Evolutionary conservation across 2,329 filamentous ascomycete genomes (phyloP), one percentile per base, ranked within the genome.

Genomic region (Pyricularia sp.): DNA sequence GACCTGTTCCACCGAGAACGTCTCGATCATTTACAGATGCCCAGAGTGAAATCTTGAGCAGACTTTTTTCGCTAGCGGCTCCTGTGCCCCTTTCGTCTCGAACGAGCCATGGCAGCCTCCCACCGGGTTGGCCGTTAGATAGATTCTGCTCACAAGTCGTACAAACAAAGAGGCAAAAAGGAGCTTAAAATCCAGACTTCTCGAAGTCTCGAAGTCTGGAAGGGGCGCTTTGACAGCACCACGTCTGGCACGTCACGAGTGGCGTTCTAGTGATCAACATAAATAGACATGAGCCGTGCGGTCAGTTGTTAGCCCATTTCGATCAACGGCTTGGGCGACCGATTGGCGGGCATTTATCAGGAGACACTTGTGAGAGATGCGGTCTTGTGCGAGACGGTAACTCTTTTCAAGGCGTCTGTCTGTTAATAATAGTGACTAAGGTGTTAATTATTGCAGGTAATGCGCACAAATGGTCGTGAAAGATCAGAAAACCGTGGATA

Each of bases 11-110:
- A 83, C 88, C 86, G 64, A 91, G 85, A 86, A 89, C 86, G 88
- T 90, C 86, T 86, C 92, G 93, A 94, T 89, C 94, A 97, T 97
- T 95, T 86, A 81, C 88, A 81, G 83, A 88, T 95, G 94, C 92
- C 92, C 79, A 97, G 92, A 97, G 78, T 79, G 83, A 91, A 81
- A 77, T 67, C 74, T 77, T 78, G 78, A 82, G 89, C 91, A 92
- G 91, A 90, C 91, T 92, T 92, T 93, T 93, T 97, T 93, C 94
- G 94, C 94, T 97, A 97, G 92, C 93, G 88, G 92, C 90, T 90
- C 92, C 92, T 93, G 92, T 87, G 73, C 70, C 69, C 73, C 81
- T 73, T 74, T 25, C 20, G 31, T 66, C 33, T 26, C 64, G 64
- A 36, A 36, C 20, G 26, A 65, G 58, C 63, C 31, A 31, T 65